Conservation (phyloP, 805 yeast species). For the Cyberlindnera euphorbiae region DNA sequence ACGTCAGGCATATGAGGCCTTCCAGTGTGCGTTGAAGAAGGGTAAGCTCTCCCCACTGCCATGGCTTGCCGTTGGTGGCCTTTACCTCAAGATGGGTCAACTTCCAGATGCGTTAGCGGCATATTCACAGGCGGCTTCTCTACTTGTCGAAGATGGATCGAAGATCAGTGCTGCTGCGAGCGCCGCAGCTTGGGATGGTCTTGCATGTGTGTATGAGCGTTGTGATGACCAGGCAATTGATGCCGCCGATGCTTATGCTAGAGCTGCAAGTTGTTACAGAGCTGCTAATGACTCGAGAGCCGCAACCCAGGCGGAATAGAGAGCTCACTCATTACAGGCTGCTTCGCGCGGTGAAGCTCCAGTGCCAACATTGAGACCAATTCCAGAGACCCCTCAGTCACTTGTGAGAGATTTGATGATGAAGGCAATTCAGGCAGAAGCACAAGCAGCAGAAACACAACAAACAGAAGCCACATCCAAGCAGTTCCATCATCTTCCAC, state of each 20-base stretch:
- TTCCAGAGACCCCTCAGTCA: slow-evolving; percentile 42
- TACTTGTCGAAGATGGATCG: slow-evolving; percentile 43
- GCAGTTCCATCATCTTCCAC: slow-evolving; percentile 25
- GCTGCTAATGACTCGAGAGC: slow-evolving; percentile 40
- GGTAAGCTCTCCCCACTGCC: slow-evolving; percentile 53
- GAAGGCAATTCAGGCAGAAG: slow-evolving; percentile 8
- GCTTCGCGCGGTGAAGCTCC: slow-evolving; percentile 41
- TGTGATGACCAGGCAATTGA: slow-evolving; percentile 57
- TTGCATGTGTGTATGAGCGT: slow-evolving; percentile 56
- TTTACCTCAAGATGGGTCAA: slow-evolving; percentile 55
- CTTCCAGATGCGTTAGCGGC: slow-evolving; percentile 64
- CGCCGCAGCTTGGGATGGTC: slow-evolving; percentile 64
- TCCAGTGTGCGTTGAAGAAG: slow-evolving; percentile 49
- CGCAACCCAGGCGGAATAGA: slow-evolving; percentile 38
- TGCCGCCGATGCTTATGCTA: slow-evolving; percentile 53
- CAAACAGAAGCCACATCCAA: slow-evolving; percentile 16
- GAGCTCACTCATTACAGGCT: slow-evolving; percentile 38
- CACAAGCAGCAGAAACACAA: not conserved
- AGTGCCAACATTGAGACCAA: slow-evolving; percentile 39
- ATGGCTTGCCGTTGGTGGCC: slow-evolving; percentile 63
- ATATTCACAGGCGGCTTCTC: slow-evolving; percentile 57
- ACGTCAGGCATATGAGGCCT: slow-evolving; percentile 48
- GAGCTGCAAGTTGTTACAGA: slow-evolving; percentile 47
- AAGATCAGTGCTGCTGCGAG: slow-evolving; percentile 33
- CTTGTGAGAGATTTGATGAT: slow-evolving; percentile 30